These are phyloP conservation scores for Pneumocystis jirovecii DNA, from an alignment of 1,139 yeast species.

Conservation along the genomic window DNA sequence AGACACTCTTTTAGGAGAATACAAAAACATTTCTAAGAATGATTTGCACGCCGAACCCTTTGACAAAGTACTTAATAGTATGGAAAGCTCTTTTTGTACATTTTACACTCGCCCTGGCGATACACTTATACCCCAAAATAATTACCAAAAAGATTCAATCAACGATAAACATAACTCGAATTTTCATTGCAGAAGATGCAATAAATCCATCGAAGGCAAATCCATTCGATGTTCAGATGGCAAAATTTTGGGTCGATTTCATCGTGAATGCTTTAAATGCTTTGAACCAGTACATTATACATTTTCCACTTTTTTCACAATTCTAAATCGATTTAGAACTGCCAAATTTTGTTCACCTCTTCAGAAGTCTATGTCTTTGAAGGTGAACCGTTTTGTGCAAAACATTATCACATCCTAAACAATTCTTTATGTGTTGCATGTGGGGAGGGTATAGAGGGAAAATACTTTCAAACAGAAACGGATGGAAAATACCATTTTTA, in stretches of 20 bases:
- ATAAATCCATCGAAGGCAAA: neutral
- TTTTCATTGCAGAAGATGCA: neutral
- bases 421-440: neutral
- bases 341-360: neutral
- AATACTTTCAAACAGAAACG: neutral
- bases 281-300: neutral
- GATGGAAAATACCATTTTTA: neutral
- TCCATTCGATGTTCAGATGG: conserved; percentile 1
- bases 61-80: neutral
- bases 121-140: neutral
- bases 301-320: neutral
- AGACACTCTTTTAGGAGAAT: neutral
- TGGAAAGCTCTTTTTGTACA: neutral
- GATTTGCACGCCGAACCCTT: neutral
- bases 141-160: neutral
- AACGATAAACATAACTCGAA: neutral
- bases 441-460: conserved; percentile 1
- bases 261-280: conserved; percentile 1
- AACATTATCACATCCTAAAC: neutral
- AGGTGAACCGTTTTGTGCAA: neutral
- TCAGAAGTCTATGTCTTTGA: neutral
- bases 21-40: neutral
- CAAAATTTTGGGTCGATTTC: neutral
- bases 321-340: neutral
- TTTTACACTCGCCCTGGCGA: neutral